Conservation (phyloP, 2,329 filamentous ascomycete genomes). For the Neoarthrinium moseri region DNA sequence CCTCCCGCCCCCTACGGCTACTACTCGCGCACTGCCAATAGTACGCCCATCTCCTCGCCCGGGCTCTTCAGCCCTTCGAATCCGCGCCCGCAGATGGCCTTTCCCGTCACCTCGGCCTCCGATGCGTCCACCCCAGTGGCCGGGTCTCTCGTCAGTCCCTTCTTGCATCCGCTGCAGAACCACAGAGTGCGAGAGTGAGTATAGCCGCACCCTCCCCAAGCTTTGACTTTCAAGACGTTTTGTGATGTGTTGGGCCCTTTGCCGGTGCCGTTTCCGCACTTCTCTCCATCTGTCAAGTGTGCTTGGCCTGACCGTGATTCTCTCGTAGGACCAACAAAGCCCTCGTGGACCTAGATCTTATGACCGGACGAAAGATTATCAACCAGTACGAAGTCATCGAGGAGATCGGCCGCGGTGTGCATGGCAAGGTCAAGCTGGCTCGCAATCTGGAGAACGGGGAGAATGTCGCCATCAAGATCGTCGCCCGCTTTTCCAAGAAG, state of each 20-base stretch:
- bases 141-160: slow-evolving; percentile 51
- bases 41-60: slow-evolving; percentile 60
- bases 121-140: slow-evolving; percentile 54
- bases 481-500: slow-evolving; percentile 91
- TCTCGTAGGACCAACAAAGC: slow-evolving; percentile 75
- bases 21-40: slow-evolving; percentile 48
- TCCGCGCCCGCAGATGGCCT: slow-evolving; percentile 38
- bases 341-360: slow-evolving; percentile 82
- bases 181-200: slow-evolving; percentile 77
- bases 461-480: slow-evolving; percentile 96
- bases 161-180: slow-evolving; percentile 68
- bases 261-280: too few relatives aligned
- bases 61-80: slow-evolving; percentile 58
- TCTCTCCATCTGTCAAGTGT: too few relatives aligned
- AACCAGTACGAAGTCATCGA: slow-evolving; percentile 98
- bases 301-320: slow-evolving; percentile 8
- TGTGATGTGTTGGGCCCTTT: too few relatives aligned
- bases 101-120: slow-evolving; percentile 42
- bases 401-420: slow-evolving; percentile 91
- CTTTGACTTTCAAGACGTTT: not conserved
- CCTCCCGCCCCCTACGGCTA: slow-evolving; percentile 37
- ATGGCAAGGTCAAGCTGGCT: slow-evolving; percentile 96
- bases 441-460: slow-evolving; percentile 73
- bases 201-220: too few relatives aligned
- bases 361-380: slow-evolving; percentile 92